Conservation (phyloP, 202 grass and related monocot species). For the Setaria italica region DNA sequence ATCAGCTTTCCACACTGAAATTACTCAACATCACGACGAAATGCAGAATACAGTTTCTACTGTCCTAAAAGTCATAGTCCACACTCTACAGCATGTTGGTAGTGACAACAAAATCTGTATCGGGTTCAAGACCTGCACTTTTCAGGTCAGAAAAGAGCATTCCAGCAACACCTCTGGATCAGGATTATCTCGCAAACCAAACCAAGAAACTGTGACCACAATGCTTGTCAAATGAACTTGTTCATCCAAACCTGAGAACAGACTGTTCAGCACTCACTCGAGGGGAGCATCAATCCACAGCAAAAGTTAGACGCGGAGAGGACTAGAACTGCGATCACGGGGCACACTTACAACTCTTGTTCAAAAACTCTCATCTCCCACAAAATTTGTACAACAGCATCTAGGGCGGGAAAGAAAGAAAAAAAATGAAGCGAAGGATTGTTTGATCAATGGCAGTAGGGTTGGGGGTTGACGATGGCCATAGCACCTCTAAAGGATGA, state of each 20-base stretch:
- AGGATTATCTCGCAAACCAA: not conserved
- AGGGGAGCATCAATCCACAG: conserved; percentile 1
- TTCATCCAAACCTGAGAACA: too few species aligned
- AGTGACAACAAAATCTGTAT: not conserved
- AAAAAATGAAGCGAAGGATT: not conserved
- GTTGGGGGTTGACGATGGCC: conserved; percentile 18
- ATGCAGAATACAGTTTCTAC: too few species aligned
- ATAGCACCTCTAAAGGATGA: conserved; percentile 19
- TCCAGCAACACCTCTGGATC: not conserved
- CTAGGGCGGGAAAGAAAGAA: not conserved
- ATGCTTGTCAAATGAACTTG: not conserved
- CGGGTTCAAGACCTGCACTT: not conserved
- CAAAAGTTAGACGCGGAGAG: not conserved
- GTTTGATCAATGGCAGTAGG: conserved; percentile 20
- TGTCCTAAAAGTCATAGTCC: too few species aligned
- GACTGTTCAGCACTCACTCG: not conserved
- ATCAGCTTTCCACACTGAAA: not conserved
- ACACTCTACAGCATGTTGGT: not conserved
- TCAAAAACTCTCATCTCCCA: conserved; percentile 44
- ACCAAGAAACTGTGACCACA: not conserved
- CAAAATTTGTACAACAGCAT: conserved; percentile 48
- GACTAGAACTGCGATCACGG: not conserved
- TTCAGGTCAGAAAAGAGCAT: not conserved
- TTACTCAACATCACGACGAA: not conserved
- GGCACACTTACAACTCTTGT: conserved; percentile 35